These are phyloP conservation scores for Boletellus sp. DNA, from an alignment of 1,284 basidiomycete genomes.

Conservation along the genomic window DNA sequence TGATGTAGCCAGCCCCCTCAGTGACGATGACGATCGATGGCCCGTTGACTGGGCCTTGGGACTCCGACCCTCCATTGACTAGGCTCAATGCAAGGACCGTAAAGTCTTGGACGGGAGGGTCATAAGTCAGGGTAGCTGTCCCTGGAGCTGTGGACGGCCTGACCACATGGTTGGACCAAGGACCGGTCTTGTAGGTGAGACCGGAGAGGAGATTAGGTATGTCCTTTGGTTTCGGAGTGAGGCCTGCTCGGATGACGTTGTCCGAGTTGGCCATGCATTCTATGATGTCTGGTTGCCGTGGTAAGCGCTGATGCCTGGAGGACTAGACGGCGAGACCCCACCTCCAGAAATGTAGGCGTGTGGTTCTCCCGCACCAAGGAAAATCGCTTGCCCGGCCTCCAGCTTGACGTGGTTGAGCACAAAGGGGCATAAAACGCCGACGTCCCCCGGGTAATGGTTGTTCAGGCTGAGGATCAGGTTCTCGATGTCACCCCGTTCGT, in stretches of 20 bases:
- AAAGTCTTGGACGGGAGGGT: constrained; percentile 95
- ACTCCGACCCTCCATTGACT: constrained; percentile 44
- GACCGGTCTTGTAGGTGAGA: constrained; percentile 81
- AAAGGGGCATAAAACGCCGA: constrained; percentile 94
- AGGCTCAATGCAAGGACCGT: constrained; percentile 73
- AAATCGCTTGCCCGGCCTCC: constrained; percentile 85
- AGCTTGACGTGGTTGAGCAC: constrained; percentile 86
- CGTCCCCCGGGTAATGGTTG: constrained; percentile 85
- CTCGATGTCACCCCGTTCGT: constrained; percentile 47
- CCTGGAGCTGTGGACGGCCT: constrained; percentile 50
- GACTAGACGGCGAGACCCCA: constrained; percentile 32
- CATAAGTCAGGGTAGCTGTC: constrained; percentile 53
- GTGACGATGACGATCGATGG: constrained; percentile 85
- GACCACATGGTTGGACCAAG: constrained; percentile 69
- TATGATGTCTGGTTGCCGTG: constrained; percentile 73
- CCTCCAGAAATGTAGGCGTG: constrained; percentile 95
- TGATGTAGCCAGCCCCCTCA: constrained; percentile 60
- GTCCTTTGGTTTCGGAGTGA: constrained; percentile 96
- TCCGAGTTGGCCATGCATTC: constrained; percentile 99
- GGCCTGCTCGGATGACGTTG: constrained; percentile 97
- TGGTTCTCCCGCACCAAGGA: constrained; percentile 93
- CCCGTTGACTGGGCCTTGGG: constrained; percentile 65
- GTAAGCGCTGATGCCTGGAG: constrained; percentile 6
- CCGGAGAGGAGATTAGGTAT: constrained; percentile 85
- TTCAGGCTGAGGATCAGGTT: constrained; percentile 74